A percentile compares a stretch with the other conserved stretches of the same genome.
These are phyloP conservation scores for Suillus cothurnatus DNA, from an alignment of 768 basidiomycete genomes.

Conservation along the genomic window DNA sequence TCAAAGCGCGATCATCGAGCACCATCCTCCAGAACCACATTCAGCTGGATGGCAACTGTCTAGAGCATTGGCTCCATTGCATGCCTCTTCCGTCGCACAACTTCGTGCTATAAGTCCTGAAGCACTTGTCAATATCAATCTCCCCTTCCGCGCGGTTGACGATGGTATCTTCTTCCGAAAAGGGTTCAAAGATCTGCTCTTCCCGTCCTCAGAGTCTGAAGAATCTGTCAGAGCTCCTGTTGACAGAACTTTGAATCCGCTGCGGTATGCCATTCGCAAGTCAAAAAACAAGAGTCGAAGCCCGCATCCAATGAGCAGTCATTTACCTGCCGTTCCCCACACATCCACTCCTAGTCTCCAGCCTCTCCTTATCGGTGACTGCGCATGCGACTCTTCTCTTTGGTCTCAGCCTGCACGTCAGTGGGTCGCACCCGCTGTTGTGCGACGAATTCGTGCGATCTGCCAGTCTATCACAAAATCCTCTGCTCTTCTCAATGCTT, in stretches of 20 bases:
- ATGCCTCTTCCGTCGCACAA: constrained; percentile 57
- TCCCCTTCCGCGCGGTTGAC: constrained; percentile 59
- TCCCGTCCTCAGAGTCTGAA: constrained; percentile 30
- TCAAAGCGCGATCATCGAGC: constrained; percentile 71
- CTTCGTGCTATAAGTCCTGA: constrained; percentile 61
- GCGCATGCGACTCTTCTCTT: constrained; percentile 60
- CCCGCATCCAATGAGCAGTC: constrained; percentile 27
- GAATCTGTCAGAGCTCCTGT: constrained; percentile 17
- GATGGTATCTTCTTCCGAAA: constrained; percentile 69
- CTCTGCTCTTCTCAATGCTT: constrained; percentile 62
- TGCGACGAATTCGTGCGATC: constrained; percentile 71
- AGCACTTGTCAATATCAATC: constrained; percentile 53
- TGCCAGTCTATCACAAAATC: constrained; percentile 70
- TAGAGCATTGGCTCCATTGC: constrained; percentile 59
- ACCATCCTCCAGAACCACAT: constrained; percentile 58
- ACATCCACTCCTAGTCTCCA: constrained; percentile 42
- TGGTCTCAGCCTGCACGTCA: constrained; percentile 62
- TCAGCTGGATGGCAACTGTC: constrained; percentile 70
- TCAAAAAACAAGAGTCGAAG: constrained; percentile 28
- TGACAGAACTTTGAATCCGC: constrained; percentile 19
- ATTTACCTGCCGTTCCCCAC: background rate
- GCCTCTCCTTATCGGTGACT: constrained; percentile 78
- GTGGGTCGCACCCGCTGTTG: constrained; percentile 64
- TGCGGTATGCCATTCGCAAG: constrained; percentile 29
- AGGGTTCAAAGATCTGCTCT: constrained; percentile 55